Percentiles rank a stretch among this genome's conserved stretches.
phyloP scores from a whole-genome alignment of 139 green algal species.

The Eudorina sp. region DNA sequence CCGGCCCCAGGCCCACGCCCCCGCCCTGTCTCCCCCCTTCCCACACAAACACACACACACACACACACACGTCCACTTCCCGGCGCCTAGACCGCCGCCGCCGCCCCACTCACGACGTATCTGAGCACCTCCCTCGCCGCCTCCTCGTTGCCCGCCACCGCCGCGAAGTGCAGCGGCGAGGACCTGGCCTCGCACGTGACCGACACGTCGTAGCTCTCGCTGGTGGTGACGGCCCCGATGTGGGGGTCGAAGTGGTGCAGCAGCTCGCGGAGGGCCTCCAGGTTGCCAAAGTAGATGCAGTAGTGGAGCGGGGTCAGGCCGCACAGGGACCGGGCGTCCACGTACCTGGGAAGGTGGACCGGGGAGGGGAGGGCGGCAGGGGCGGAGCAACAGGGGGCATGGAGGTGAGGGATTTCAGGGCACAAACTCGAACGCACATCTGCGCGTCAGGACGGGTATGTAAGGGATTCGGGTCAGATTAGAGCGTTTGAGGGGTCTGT shows the following conservation, averaged over 20 bases:
- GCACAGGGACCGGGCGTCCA: neutral
- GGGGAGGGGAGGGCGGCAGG: neutral
- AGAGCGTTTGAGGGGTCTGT: no score
- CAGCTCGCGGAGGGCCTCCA: neutral
- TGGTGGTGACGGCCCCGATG: neutral
- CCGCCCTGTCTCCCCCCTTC: no score
- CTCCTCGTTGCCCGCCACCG: neutral
- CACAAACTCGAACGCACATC: no score
- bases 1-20: no score
- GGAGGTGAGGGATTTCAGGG: neutral
- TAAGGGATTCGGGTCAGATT: no score
- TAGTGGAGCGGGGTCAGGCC: constrained; percentile 21
- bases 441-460: no score
- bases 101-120: neutral
- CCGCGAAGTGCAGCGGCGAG: constrained; percentile 24
- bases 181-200: neutral
- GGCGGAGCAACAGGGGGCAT: neutral
- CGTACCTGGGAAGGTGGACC: neutral
- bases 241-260: neutral
- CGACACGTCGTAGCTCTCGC: no score
- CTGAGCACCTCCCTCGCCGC: neutral
- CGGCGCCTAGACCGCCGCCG: neutral
- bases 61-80: neutral
- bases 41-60: neutral
- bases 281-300: neutral